Conservation (phyloP, 441 rosid species). For the Hura crepitans region DNA sequence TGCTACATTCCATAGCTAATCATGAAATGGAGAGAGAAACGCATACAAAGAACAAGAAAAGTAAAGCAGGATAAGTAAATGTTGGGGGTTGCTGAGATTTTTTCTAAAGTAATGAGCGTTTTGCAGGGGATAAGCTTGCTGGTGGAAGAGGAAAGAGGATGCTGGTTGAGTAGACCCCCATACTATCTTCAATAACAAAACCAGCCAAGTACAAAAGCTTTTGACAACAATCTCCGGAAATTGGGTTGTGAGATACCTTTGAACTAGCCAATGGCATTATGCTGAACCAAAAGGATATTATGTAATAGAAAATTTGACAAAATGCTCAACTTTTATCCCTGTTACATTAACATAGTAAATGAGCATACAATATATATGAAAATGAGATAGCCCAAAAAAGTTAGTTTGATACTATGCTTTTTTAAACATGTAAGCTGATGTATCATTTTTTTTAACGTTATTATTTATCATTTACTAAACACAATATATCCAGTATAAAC, state of each 20-base stretch:
- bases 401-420: neutral
- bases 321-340: neutral
- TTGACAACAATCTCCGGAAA: neutral
- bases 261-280: neutral
- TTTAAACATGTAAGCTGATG: neutral
- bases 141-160: too few species aligned
- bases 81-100: too few species aligned
- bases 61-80: neutral
- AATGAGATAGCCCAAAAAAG: neutral
- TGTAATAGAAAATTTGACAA: neutral
- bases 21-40: neutral
- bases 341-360: neutral
- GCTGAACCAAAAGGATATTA: neutral
- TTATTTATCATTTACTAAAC: neutral
- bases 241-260: neutral
- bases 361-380: neutral
- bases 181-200: neutral
- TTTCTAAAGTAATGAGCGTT: too few species aligned
- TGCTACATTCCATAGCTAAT: neutral
- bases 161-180: too few species aligned
- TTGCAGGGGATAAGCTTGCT: too few species aligned
- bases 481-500: slow-evolving; percentile 1
- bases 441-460: neutral
- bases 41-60: neutral
- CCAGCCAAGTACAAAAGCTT: neutral